Evolutionary conservation across 306 rosid genomes (phyloP).

Genomic region (Cicer arietinum): DNA sequence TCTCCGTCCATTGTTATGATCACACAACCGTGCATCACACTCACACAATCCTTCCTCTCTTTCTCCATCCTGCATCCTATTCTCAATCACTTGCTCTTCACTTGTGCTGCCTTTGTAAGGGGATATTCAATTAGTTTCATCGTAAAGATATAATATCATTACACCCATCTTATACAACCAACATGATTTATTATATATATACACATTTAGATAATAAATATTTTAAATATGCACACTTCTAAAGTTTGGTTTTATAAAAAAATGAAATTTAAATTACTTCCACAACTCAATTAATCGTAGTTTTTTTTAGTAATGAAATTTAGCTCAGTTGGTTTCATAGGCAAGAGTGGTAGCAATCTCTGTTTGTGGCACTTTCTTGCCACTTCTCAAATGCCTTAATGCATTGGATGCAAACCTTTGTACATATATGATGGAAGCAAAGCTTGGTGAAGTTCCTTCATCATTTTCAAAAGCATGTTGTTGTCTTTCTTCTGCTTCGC

Average conservation of each 20-base stretch:
- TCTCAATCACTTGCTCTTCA: too few relatives aligned
- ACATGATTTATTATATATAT: too few relatives aligned
- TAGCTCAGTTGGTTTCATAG: slow-evolving; percentile 69
- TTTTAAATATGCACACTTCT: slow-evolving; percentile 9
- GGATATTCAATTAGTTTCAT: too few relatives aligned
- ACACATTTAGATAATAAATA: too few relatives aligned
- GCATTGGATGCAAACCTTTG: slow-evolving; percentile 49
- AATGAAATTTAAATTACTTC: neutral
- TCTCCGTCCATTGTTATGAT: slow-evolving; percentile 77
- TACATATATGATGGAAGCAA: slow-evolving; percentile 44
- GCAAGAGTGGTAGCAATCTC: slow-evolving; percentile 42
- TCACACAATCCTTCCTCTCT: slow-evolving; percentile 27
- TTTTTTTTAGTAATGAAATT: slow-evolving; percentile 51
- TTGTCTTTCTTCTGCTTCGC: slow-evolving; percentile 52
- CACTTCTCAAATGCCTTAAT: slow-evolving; percentile 33
- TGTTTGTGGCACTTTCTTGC: slow-evolving; percentile 36
- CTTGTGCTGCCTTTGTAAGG: too few relatives aligned
- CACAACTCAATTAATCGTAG: slow-evolving; percentile 3
- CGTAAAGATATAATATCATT: too few relatives aligned
- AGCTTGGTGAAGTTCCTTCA: slow-evolving; percentile 43
- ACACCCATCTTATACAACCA: too few relatives aligned
- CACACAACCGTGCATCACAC: slow-evolving; percentile 59
- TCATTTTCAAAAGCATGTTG: slow-evolving; percentile 28
- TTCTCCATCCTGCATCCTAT: slow-evolving; percentile 17
- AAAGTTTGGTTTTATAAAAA: neutral